Evolutionary conservation across 1,284 basidiomycete species (phyloP).

Genomic region (Moniliella sp.): DNA sequence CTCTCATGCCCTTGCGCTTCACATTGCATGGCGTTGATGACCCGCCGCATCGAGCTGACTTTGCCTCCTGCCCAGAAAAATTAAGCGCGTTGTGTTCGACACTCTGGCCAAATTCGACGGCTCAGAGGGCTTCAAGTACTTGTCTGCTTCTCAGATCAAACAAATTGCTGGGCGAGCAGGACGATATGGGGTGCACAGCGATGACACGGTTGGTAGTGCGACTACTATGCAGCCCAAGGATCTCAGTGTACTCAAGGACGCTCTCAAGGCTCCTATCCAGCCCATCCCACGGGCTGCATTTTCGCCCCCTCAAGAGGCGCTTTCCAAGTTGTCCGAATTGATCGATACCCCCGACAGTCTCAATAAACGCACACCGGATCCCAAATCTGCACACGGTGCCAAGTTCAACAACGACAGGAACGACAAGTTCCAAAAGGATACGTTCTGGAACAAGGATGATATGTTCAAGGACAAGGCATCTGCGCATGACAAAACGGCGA

Average conservation of each 20-base stretch:
- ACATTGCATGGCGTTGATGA: neutral
- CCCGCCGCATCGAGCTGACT: neutral
- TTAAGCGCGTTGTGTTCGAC: conserved; percentile 70
- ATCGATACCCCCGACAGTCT: neutral
- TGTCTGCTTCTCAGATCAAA: conserved; percentile 66
- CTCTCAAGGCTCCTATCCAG: conserved; percentile 37
- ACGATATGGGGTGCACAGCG: conserved; percentile 53
- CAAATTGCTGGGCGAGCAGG: conserved; percentile 92
- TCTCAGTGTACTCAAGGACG: conserved; percentile 43
- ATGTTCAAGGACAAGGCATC: neutral
- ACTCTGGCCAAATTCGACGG: conserved; percentile 55
- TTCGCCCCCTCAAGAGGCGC: neutral
- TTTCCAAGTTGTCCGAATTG: neutral
- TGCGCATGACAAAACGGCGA: neutral
- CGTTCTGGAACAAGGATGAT: neutral
- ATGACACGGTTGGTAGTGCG: conserved; percentile 19
- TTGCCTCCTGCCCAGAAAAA: conserved; percentile 46
- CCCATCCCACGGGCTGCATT: conserved; percentile 38
- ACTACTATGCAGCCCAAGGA: conserved; percentile 53
- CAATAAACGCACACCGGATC: neutral
- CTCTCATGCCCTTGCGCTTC: neutral
- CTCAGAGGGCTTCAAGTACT: conserved; percentile 35
- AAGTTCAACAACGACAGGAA: neutral
- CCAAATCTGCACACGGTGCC: too few relatives aligned
- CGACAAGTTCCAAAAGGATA: neutral